Percentiles rank a stretch among this genome's conserved stretches.
These are phyloP conservation scores for Crotalaria pallida DNA, from an alignment of 306 rosid genomes.

Conservation along the genomic window DNA sequence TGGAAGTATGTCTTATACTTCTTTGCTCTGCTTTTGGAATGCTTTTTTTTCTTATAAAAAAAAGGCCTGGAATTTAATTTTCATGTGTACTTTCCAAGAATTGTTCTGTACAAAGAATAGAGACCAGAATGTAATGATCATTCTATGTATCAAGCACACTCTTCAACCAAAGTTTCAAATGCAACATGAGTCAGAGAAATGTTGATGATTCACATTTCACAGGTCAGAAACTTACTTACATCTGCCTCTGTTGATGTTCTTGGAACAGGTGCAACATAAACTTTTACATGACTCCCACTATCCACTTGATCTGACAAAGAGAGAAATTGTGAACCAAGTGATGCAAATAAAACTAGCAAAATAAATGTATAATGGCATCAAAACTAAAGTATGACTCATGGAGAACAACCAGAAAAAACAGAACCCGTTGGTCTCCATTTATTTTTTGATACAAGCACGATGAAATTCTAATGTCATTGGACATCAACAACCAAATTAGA, in stretches of 20 bases:
- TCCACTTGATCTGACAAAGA: slow-evolving; percentile 47
- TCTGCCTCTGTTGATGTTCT: slow-evolving; percentile 55
- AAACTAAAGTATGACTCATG: neutral
- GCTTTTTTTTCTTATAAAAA: too few species aligned
- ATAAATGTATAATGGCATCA: neutral
- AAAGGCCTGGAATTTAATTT: slow-evolving; percentile 5
- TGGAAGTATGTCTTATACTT: too few species aligned
- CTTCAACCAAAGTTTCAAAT: neutral
- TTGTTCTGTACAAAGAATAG: neutral
- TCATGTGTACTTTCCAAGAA: neutral
- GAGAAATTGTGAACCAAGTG: neutral
- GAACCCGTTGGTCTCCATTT: neutral
- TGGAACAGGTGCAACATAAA: slow-evolving; percentile 75
- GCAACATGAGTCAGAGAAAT: neutral
- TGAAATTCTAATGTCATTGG: neutral
- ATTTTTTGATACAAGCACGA: neutral
- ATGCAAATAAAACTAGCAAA: neutral
- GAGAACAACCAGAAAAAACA: neutral
- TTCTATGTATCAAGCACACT: neutral
- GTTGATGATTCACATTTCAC: neutral
- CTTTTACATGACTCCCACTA: slow-evolving; percentile 36
- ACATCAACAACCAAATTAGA: neutral
- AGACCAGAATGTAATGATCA: neutral
- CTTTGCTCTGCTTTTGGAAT: too few species aligned
- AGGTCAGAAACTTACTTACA: slow-evolving; percentile 51